Evolutionary conservation across 352 stramenopile genomes (phyloP), one percentile per base, ranked within the genome.

Genomic region (Globisporangium mamillatum): DNA sequence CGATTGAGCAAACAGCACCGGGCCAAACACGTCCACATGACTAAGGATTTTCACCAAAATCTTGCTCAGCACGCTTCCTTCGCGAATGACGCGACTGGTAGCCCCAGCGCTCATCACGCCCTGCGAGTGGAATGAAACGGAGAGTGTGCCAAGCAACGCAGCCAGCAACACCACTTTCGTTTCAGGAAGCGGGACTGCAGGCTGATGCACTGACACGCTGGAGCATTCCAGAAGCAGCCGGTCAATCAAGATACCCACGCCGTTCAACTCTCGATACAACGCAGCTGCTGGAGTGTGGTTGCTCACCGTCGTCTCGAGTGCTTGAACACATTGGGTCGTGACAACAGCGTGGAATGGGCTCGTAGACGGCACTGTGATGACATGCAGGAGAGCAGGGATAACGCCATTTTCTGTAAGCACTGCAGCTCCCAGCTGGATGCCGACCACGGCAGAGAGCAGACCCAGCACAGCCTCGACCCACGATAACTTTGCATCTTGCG

Each of bases 1-100:
- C 12, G 94, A 79, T 63, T 99, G 88, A 25, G 95, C 91, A 61
- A 97, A 97, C 38, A 99, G 72, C n/a, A 96, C 84, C 3, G 96
- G 91, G 16, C 97, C 96, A 69, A 98, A 99, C 4, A 82, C 72
- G 66, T 97, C 82, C 48, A 98, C 80, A 76, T 98, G 90, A 16
- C 86, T 78, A 63, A 99, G 73, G 61, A 99, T 89, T 41, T 94
- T 88, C 36, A 93, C 77, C 25, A 99, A 62, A 10, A 97, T 85
- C 65, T 91, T 88, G 62, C 84, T 95, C 27, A 99, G 72, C 52
- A 88, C 81, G 18, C 91, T 93, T 32, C 83, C 86, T 68, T 96
- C 89, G 20, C 89, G 87, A 75, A 96, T 96, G n/a, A 90, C 84
- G 5, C 89, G 89, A 58, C 86, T 93, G 27, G 89, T 94, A 18